A percentile compares a stretch with the other conserved stretches of the same genome.
These are phyloP conservation scores for Kluyveromyces starmeri DNA, from an alignment of 805 yeast species.

Conservation along the genomic window DNA sequence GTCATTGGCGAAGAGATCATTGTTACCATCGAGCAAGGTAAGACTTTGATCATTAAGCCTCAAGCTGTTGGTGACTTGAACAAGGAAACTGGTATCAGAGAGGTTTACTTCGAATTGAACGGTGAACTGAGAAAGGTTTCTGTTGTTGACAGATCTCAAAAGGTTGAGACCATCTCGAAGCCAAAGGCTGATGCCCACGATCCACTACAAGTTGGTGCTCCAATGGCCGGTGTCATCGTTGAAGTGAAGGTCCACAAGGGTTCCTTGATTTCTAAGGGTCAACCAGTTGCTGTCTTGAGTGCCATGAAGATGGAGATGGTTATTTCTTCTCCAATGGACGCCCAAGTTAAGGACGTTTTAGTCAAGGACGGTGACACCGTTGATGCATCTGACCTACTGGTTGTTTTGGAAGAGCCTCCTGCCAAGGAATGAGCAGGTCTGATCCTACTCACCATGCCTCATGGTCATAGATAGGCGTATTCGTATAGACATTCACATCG, in stretches of 20 bases:
- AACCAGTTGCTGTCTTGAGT: conserved; percentile 83
- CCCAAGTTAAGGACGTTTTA: conserved; percentile 66
- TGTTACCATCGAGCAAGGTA: conserved; percentile 91
- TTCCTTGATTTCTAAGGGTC: conserved; percentile 89
- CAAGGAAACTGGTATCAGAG: conserved; percentile 80
- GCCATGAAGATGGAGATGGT: conserved; percentile 99
- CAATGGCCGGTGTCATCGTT: conserved; percentile 98
- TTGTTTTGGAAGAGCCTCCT: conserved; percentile 37
- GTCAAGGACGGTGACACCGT: conserved; percentile 91
- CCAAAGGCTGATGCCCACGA: conserved; percentile 85
- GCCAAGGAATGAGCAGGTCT: conserved; percentile 11
- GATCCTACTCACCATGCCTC: too few relatives aligned
- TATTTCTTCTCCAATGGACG: conserved; percentile 82
- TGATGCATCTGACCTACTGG: conserved; percentile 85
- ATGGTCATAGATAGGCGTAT: too few relatives aligned
- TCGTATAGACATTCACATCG: too few relatives aligned
- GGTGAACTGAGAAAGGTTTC: conserved; percentile 97
- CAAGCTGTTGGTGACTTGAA: conserved; percentile 90
- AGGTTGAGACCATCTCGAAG: conserved; percentile 76
- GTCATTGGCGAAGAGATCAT: conserved; percentile 79
- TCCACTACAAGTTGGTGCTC: conserved; percentile 92
- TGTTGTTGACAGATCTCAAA: conserved; percentile 78
- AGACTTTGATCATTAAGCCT: conserved; percentile 79
- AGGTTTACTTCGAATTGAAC: conserved; percentile 94
- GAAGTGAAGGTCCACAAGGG: conserved; percentile 90